Evolutionary conservation across 2,329 filamentous ascomycete species (phyloP), one percentile per base, ranked within the genome.

Genomic region (Phaeophleospora eucalypticola): DNA sequence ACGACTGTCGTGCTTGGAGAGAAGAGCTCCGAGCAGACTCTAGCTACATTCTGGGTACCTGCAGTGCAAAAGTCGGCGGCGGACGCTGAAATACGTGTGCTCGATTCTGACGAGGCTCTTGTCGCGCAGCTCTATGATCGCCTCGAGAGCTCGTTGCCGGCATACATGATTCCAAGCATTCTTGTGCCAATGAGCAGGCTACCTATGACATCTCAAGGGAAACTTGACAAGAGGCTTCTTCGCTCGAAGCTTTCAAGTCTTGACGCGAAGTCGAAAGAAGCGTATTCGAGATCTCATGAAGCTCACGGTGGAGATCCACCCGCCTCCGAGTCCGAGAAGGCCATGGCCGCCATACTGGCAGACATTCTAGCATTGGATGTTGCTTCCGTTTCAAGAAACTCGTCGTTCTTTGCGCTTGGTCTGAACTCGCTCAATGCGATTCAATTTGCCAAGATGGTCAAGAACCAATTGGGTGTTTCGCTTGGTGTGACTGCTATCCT

Each of bases 151-250:
- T 69, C 70, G 0, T 68, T 96, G 1, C 84, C 88, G 0, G 60
- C 67, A 0, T 95, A 95, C 64, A 93, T 93, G 87, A 68, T 94
- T 1, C 90, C 90, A 0, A 81, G 81, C 0, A 79, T 82, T 48
- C 67, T 94, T 2, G 70, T 96, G 4, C 86, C 86, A 0, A 72
- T 95, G 4, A 78, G 80, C 0, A 61, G 65, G 0, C 73, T 95
- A 35, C 89, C 89, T 0, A 75, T 84, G 57, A 94, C 86, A 0
- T 63, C 78, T 0, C 86, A 87, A 49, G 86, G 86, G 2, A 95
- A 95, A 64, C 74, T 86, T 3, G 82, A 95, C 60, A 79, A 78
- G 49, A 61, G 67, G 10, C 61, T 65, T 2, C 70, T 95, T 2
- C 59, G 69, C 4, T 57, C 62, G 0, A 65, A 69, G 0, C 82